Conservation (phyloP, 2,329 filamentous ascomycete genomes). For the Ilyonectria destructans region DNA sequence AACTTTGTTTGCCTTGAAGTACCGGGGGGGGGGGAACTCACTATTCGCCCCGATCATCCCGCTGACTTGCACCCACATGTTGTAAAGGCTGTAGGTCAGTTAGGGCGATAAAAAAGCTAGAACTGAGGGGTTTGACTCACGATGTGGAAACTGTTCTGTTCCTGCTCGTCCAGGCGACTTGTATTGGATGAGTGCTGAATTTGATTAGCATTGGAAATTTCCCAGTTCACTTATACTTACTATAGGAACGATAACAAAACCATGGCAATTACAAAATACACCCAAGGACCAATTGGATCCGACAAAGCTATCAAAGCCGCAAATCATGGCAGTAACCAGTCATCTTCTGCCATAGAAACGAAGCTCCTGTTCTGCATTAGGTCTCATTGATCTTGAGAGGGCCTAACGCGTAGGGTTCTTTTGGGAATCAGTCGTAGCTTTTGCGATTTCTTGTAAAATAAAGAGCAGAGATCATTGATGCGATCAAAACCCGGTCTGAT, state of each 20-base stretch:
- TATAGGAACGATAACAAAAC: slow-evolving; percentile 68
- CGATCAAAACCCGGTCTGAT: too few relatives aligned
- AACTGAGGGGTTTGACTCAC: slow-evolving; percentile 41
- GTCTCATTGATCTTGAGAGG: slow-evolving; percentile 49
- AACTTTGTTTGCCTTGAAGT: slow-evolving; percentile 58
- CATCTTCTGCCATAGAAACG: slow-evolving; percentile 63
- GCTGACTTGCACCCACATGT: slow-evolving; percentile 61
- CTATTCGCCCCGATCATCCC: slow-evolving; percentile 59
- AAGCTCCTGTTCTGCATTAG: slow-evolving; percentile 65
- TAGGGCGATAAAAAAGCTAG: neutral
- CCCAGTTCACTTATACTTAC: slow-evolving; percentile 53
- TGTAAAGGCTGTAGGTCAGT: slow-evolving; percentile 65
- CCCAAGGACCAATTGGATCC: slow-evolving; percentile 60
- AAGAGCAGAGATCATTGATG: too few relatives aligned
- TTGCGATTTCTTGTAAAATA: too few relatives aligned
- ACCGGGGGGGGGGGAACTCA: slow-evolving; percentile 52
- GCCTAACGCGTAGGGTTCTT: too few relatives aligned
- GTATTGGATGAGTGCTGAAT: slow-evolving; percentile 65
- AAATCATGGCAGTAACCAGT: slow-evolving; percentile 71
- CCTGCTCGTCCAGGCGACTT: slow-evolving; percentile 71
- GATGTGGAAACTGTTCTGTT: slow-evolving; percentile 68
- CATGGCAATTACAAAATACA: slow-evolving; percentile 65
- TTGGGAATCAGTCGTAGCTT: too few relatives aligned
- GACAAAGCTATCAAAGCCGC: slow-evolving; percentile 62
- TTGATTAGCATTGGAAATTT: slow-evolving; percentile 11